Evolutionary conservation across 345 rosid species (phyloP).

Genomic region (Moricandia arvensis): DNA sequence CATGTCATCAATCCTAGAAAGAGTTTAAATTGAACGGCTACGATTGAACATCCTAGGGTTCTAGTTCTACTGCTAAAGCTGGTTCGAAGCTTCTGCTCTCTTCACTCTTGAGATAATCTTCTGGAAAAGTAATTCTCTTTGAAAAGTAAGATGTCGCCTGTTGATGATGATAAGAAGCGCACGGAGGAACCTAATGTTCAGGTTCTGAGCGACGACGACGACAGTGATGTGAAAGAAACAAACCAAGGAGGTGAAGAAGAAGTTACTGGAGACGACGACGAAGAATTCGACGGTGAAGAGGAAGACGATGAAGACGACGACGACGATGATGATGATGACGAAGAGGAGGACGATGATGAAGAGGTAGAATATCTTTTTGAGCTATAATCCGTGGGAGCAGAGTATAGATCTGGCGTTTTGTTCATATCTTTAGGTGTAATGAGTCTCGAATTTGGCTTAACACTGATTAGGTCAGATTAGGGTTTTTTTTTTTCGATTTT

Average conservation of each 20-base stretch:
- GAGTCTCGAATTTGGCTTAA: not conserved
- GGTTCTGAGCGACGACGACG: constrained; percentile 35
- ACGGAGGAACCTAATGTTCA: constrained; percentile 37
- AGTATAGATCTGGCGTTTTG: constrained; percentile 17
- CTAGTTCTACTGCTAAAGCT: constrained; percentile 6
- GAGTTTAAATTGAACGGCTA: not conserved
- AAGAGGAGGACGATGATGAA: constrained; percentile 43
- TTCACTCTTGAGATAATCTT: not conserved
- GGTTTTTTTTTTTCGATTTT: not conserved
- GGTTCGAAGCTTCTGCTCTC: constrained; percentile 20
- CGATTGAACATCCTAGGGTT: not conserved
- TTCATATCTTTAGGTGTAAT: not conserved
- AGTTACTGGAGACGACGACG: constrained; percentile 46
- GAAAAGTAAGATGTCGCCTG: constrained; percentile 29
- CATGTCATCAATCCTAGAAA: constrained; percentile 32
- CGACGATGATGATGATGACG: constrained; percentile 42
- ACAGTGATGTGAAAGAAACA: constrained; percentile 41
- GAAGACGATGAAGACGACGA: constrained; percentile 59
- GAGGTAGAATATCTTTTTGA: constrained; percentile 35
- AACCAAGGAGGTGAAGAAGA: constrained; percentile 45
- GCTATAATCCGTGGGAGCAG: not conserved
- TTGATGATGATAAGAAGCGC: constrained; percentile 44
- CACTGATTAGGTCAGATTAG: not conserved
- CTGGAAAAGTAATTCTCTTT: not conserved
- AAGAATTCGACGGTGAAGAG: constrained; percentile 48